Evolutionary conservation across 2,329 filamentous ascomycete species (phyloP).

Genomic region (Chaetothyriales sp.): DNA sequence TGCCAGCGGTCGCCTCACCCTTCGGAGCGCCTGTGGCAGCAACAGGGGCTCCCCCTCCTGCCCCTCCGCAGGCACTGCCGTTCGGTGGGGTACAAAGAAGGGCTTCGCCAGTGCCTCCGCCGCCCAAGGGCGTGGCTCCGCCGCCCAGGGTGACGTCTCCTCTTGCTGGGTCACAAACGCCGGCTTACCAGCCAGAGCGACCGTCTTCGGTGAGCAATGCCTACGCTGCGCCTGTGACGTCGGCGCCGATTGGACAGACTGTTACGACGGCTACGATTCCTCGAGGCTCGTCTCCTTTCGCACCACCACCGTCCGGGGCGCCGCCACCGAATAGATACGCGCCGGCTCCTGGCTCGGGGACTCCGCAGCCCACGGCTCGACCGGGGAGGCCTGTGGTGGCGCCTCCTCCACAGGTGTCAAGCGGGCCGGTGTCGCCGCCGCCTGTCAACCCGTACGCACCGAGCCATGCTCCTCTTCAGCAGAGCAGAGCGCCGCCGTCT

Average conservation of each 20-base stretch:
- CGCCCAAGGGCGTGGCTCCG: slow-evolving; percentile 63
- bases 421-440: slow-evolving; percentile 24
- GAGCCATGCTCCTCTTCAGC: not conserved
- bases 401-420: slow-evolving; percentile 30
- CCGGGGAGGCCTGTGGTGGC: slow-evolving; percentile 36
- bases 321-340: slow-evolving; percentile 65
- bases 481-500: slow-evolving; percentile 1
- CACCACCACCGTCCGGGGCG: slow-evolving; percentile 56
- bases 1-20: slow-evolving; percentile 26
- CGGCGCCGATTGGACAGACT: slow-evolving; percentile 29
- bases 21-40: not conserved
- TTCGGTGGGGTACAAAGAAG: slow-evolving; percentile 47
- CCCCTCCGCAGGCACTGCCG: slow-evolving; percentile 45
- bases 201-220: slow-evolving; percentile 46
- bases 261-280: slow-evolving; percentile 47
- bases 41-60: slow-evolving; percentile 35
- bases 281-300: slow-evolving; percentile 74
- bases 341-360: slow-evolving; percentile 46
- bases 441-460: slow-evolving; percentile 49
- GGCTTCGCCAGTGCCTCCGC: slow-evolving; percentile 57
- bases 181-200: slow-evolving; percentile 36
- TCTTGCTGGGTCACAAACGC: slow-evolving; percentile 41
- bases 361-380: slow-evolving; percentile 19
- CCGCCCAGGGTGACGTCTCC: slow-evolving; percentile 60
- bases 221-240: slow-evolving; percentile 42